Percentiles rank a stretch among this genome's conserved stretches.
These are phyloP conservation scores for Papilionanthe hybrid DNA, from an alignment of 116 monocot species.

Conservation along the genomic window DNA sequence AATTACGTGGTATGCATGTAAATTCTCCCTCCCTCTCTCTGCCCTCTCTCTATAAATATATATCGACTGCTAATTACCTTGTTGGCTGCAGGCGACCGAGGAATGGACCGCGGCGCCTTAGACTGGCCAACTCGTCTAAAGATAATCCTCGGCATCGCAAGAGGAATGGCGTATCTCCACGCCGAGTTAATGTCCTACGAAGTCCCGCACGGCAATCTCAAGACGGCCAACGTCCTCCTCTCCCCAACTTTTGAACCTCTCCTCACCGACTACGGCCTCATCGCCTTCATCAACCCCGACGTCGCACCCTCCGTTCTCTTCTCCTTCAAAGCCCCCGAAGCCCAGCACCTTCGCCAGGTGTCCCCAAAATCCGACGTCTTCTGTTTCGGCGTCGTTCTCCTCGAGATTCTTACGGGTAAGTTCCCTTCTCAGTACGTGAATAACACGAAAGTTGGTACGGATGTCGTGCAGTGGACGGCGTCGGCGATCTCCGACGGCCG, in stretches of 20 bases:
- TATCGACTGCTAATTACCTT: neutral
- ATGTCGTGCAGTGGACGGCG: constrained; percentile 36
- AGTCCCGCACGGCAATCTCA: constrained; percentile 49
- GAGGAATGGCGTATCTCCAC: constrained; percentile 39
- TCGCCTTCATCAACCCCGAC: constrained; percentile 26
- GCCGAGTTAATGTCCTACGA: constrained; percentile 16
- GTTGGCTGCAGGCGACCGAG: constrained; percentile 15
- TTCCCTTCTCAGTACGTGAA: constrained; percentile 27
- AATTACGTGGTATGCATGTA: too few species aligned
- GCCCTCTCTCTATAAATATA: too few species aligned
- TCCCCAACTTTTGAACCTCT: constrained; percentile 33
- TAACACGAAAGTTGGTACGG: constrained; percentile 40
- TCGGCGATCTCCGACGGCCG: constrained; percentile 22
- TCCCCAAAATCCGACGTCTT: constrained; percentile 26
- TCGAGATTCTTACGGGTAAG: constrained; percentile 21
- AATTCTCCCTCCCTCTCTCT: too few species aligned
- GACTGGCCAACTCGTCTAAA: constrained; percentile 35
- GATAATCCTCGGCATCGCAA: constrained; percentile 27
- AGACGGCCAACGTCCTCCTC: constrained; percentile 47
- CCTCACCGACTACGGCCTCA: constrained; percentile 43
- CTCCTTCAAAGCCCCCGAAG: constrained; percentile 38
- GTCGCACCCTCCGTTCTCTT: constrained; percentile 18
- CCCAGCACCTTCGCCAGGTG: constrained; percentile 1
- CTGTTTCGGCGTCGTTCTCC: constrained; percentile 24
- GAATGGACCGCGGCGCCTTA: constrained; percentile 16